Percentiles rank a stretch among this genome's conserved stretches.
These are phyloP conservation scores for Sugiyamaella xylanicola DNA, from an alignment of 1,139 yeast species.

Conservation along the genomic window DNA sequence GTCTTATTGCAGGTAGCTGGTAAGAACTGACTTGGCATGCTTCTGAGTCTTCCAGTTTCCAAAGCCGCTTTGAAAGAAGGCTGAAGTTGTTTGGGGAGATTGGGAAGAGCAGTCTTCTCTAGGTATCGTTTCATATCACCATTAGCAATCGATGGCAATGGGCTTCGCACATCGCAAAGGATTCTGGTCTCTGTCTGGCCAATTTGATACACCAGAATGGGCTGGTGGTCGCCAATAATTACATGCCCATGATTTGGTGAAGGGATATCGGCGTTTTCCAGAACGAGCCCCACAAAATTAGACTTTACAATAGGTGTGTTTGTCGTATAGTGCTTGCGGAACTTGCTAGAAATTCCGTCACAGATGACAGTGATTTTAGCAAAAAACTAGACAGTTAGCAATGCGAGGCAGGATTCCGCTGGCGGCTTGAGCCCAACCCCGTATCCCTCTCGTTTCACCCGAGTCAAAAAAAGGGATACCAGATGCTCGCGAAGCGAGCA, in stretches of 20 bases:
- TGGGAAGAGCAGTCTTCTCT: conserved; percentile 60
- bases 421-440: too few relatives aligned
- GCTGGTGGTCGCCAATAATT: conserved; percentile 80
- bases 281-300: conserved; percentile 81
- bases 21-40: conserved; percentile 94
- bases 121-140: conserved; percentile 67
- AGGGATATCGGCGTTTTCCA: conserved; percentile 73
- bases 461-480: too few relatives aligned
- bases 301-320: conserved; percentile 72
- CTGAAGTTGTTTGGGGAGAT: conserved; percentile 62
- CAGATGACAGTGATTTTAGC: conserved; percentile 76
- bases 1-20: conserved; percentile 68
- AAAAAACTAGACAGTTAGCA: conserved; percentile 41
- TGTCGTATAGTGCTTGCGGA: conserved; percentile 70
- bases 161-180: conserved; percentile 83
- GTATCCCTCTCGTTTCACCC: too few relatives aligned
- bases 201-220: conserved; percentile 84
- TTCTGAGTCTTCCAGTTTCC: conserved; percentile 57
- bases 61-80: conserved; percentile 68
- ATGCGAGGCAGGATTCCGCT: too few relatives aligned
- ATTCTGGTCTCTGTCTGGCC: conserved; percentile 82
- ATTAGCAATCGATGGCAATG: conserved; percentile 66
- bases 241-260: conserved; percentile 84
- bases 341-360: conserved; percentile 94
- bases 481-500: background rate